Evolutionary conservation across 768 basidiomycete genomes (phyloP).

Genomic region (Cystoderma amianthinum): DNA sequence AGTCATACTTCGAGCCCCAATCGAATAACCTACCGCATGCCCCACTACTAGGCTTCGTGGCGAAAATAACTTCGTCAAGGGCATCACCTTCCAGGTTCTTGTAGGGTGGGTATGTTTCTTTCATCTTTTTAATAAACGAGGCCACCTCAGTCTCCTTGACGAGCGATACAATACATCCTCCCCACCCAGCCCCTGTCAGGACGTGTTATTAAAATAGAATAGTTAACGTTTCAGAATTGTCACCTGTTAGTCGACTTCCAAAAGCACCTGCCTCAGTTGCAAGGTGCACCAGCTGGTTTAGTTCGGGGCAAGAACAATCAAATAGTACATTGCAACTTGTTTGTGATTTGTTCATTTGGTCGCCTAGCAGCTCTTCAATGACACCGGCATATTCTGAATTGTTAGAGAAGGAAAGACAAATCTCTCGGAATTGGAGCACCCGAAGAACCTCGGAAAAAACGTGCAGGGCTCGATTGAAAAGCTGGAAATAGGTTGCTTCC

Average conservation of each 20-base stretch:
- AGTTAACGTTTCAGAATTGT: too few relatives aligned
- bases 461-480: constrained; percentile 79
- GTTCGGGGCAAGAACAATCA: constrained; percentile 77
- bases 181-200: constrained; percentile 63
- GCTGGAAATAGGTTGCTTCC: constrained; percentile 73
- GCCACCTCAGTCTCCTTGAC: constrained; percentile 59
- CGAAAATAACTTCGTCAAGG: constrained; percentile 67
- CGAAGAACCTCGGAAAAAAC: constrained; percentile 76
- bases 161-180: constrained; percentile 82
- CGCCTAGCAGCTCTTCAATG: constrained; percentile 48
- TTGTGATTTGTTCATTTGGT: constrained; percentile 77
- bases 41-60: constrained; percentile 76
- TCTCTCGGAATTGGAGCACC: constrained; percentile 69
- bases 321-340: constrained; percentile 59
- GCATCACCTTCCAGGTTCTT: constrained; percentile 47
- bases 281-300: constrained; percentile 61
- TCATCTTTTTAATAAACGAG: constrained; percentile 56
- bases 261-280: constrained; percentile 68
- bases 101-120: constrained; percentile 60
- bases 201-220: background rate
- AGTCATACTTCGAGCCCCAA: constrained; percentile 4
- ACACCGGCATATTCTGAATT: constrained; percentile 8
- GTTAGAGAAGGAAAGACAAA: constrained; percentile 44
- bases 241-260: constrained; percentile 81
- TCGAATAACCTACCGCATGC: constrained; percentile 64